These are phyloP conservation scores for Erysimum cheiri DNA, from an alignment of 441 rosid genomes.

Conservation along the genomic window DNA sequence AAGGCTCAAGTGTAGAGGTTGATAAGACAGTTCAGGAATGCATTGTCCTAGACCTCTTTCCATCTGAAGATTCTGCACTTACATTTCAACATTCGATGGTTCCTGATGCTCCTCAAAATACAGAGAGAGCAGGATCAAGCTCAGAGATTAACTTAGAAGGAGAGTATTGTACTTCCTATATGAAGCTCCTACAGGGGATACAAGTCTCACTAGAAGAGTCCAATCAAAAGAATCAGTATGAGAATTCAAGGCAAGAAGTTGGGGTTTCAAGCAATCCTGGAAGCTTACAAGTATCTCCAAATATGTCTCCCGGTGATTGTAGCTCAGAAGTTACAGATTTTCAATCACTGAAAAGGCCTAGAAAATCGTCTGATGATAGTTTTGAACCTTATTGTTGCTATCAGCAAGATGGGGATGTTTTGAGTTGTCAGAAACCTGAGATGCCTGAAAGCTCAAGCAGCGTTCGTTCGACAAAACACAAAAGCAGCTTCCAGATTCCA, in stretches of 20 bases:
- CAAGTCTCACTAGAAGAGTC: slow-evolving; percentile 42
- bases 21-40: slow-evolving; percentile 34
- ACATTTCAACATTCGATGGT: slow-evolving; percentile 59
- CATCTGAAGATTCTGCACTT: slow-evolving; percentile 64
- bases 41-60: slow-evolving; percentile 41
- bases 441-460: slow-evolving; percentile 41
- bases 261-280: slow-evolving; percentile 41
- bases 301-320: slow-evolving; percentile 42
- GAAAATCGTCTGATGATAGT: slow-evolving; percentile 47
- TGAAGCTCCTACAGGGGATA: slow-evolving; percentile 60
- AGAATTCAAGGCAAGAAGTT: slow-evolving; percentile 33
- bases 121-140: slow-evolving; percentile 60
- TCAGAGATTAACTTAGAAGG: slow-evolving; percentile 57
- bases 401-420: slow-evolving; percentile 43
- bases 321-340: slow-evolving; percentile 45
- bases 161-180: slow-evolving; percentile 53
- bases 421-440: slow-evolving; percentile 39
- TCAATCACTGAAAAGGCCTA: slow-evolving; percentile 41
- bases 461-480: slow-evolving; percentile 41
- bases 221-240: slow-evolving; percentile 29
- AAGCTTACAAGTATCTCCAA: slow-evolving; percentile 43
- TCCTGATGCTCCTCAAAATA: slow-evolving; percentile 50
- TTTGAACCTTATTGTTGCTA: slow-evolving; percentile 43
- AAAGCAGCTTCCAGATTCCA: slow-evolving; percentile 39
- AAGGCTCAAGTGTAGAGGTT: slow-evolving; percentile 47